Evolutionary conservation across 139 green algal genomes (phyloP).

Genomic region (Dunaliella primolecta): DNA sequence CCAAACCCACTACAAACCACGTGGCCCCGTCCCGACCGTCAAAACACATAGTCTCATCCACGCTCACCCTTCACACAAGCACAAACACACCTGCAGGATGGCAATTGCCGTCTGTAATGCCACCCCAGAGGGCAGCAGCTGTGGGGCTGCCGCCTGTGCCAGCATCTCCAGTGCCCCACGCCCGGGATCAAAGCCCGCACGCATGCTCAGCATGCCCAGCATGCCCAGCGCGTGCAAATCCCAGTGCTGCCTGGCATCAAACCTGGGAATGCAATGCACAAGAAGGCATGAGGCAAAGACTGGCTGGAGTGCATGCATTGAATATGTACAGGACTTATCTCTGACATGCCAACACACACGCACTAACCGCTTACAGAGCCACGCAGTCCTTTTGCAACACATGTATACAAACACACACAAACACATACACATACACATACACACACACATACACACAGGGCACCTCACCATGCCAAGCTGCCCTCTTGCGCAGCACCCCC

Average conservation of each 20-base stretch:
- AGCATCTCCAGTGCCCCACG: background rate
- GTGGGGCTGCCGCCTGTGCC: background rate
- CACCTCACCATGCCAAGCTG: background rate
- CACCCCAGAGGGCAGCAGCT: background rate
- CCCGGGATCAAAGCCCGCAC: background rate
- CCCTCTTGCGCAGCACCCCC: background rate
- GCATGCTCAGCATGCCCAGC: background rate
- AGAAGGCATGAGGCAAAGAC: background rate
- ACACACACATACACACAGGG: no score
- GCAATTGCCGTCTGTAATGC: background rate
- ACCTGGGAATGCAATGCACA: background rate
- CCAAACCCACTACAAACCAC: no score
- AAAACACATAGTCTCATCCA: no score
- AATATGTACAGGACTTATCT: no score
- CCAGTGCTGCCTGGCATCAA: background rate
- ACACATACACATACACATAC: background rate
- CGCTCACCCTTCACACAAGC: no score
- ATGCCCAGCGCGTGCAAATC: background rate
- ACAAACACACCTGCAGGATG: background rate
- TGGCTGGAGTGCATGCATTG: no score
- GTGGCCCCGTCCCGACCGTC: no score
- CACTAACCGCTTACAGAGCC: no score
- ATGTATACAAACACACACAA: no score
- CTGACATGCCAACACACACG: no score
- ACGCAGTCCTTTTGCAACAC: no score